Percentiles rank a stretch among this genome's conserved stretches.
Evolutionary conservation across 805 yeast genomes (phyloP).

Genomic region (Hagleromyces aurorensis): DNA sequence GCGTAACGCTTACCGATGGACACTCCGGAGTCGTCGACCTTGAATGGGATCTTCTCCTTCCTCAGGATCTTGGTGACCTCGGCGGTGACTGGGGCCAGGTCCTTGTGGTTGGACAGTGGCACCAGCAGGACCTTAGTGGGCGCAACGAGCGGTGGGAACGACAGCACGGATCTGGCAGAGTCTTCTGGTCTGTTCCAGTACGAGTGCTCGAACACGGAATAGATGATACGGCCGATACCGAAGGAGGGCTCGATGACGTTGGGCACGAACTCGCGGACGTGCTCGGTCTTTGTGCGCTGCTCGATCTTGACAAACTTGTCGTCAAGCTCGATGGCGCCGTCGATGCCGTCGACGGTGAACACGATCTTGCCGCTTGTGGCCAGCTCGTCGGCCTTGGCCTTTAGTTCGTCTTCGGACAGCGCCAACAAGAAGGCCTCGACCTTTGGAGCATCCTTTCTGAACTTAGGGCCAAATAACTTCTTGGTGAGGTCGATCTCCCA

Average conservation of each 20-base stretch:
- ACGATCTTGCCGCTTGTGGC: conserved; percentile 51
- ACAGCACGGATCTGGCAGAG: conserved; percentile 78
- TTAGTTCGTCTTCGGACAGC: conserved; percentile 81
- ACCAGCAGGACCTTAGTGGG: conserved; percentile 96
- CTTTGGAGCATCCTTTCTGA: conserved; percentile 92
- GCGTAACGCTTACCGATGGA: conserved; percentile 97
- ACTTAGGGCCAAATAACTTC: conserved; percentile 96
- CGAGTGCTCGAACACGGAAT: conserved; percentile 85
- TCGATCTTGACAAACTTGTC: conserved; percentile 64
- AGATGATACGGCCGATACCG: conserved; percentile 96
- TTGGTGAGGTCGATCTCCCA: conserved; percentile 83
- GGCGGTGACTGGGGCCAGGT: conserved; percentile 66
- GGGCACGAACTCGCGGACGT: conserved; percentile 91
- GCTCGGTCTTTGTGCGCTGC: conserved; percentile 74
- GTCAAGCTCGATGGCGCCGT: conserved; percentile 63
- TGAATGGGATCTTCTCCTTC: conserved; percentile 79
- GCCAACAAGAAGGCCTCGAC: conserved; percentile 73
- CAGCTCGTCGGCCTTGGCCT: conserved; percentile 65
- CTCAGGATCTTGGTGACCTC: conserved; percentile 66
- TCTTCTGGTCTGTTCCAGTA: conserved; percentile 95
- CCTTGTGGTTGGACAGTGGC: conserved; percentile 82
- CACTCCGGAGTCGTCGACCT: conserved; percentile 94
- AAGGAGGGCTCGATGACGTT: conserved; percentile 98
- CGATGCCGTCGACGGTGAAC: conserved; percentile 59
- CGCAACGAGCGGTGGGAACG: conserved; percentile 92